Base-by-base conservation (phyloP, 2,329 filamentous ascomycete species). In the Pestalotiopsis sp. region DNA sequence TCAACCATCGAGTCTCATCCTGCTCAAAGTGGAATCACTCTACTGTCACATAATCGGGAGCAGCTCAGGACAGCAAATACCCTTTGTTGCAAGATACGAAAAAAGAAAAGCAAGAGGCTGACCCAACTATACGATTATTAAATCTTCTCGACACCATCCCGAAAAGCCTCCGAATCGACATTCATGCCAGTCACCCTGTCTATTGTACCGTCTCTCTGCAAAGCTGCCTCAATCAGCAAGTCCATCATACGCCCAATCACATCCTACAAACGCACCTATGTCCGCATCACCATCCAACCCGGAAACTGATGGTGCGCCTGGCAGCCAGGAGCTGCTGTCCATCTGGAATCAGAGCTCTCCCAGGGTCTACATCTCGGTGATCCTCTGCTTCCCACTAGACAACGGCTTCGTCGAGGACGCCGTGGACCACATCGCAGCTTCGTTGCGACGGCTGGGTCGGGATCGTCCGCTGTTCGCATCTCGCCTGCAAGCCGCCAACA, bases 281-380 rank as follows among this genome's bases (percentile, higher is more conserved):
- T 45, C 64, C 45, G 45, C 49, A 39, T 58, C 64, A 59, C 64
- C 52, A 41, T 23, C 39, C 13, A 65, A 52, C 25, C 63, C n/a
- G 57, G 57, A 67, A 38, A 31, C 36, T 36, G 70, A 71, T 66
- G 71, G 67, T 67, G 68, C 70, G 58, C 69, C 69, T 63, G 71
- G 69, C 27, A 45, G 63, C 64, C 69, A 74, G 67, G 76, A 77
- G 71, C 69, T 69, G 36, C 70, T 79, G 3, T 79, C 77, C 17
- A 74, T 78, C 45, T 79, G 77, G 73, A 79, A 79, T 64, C 77
- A 78, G 64, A 75, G 72, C 66, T 74, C 77, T 39, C 77, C 77
- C 64, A 75, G 77, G 9, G 77, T 76, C 41, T 78, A 78, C 69
- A 76, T 79, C 69, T 76, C 75, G 68, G 75, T 79, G 45, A 76